phyloP scores from a whole-genome alignment of 352 stramenopile species.

The Pythium utonaiense region DNA sequence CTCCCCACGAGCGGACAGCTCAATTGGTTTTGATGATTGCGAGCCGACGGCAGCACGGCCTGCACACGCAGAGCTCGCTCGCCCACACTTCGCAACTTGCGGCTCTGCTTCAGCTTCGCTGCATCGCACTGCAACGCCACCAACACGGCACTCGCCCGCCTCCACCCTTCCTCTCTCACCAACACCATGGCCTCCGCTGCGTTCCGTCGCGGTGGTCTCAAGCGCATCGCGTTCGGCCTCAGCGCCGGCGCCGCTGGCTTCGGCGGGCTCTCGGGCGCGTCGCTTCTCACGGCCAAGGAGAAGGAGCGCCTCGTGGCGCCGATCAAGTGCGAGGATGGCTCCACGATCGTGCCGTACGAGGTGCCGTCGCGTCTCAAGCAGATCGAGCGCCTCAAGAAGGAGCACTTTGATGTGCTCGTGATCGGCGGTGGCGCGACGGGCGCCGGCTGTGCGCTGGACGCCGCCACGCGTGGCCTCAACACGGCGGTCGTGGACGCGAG shows the following conservation, averaged over 20 bases:
- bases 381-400: slow-evolving; percentile 80
- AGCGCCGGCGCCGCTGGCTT: slow-evolving; percentile 43
- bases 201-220: slow-evolving; percentile 47
- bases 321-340: slow-evolving; percentile 83
- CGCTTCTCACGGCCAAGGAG: slow-evolving; percentile 77
- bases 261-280: slow-evolving; percentile 47
- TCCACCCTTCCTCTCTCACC: slow-evolving; percentile 15
- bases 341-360: slow-evolving; percentile 81
- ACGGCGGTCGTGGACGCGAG: slow-evolving; percentile 90
- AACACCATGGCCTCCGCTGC: slow-evolving; percentile 52
- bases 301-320: slow-evolving; percentile 61
- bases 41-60: neutral
- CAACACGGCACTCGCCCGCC: neutral
- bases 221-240: slow-evolving; percentile 52
- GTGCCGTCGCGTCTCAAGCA: slow-evolving; percentile 62
- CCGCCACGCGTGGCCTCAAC: slow-evolving; percentile 89
- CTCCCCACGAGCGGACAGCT: neutral
- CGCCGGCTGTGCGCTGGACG: slow-evolving; percentile 89
- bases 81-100: slow-evolving; percentile 25
- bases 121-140: no score
- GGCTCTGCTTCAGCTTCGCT: slow-evolving; percentile 7
- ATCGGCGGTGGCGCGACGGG: slow-evolving; percentile 92
- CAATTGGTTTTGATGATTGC: slow-evolving; percentile 2
- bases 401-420: slow-evolving; percentile 93
- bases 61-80: no score